Evolutionary conservation across 1,284 basidiomycete species (phyloP), one percentile per base, ranked within the genome.

Genomic region (Heimioporus punctisporus): DNA sequence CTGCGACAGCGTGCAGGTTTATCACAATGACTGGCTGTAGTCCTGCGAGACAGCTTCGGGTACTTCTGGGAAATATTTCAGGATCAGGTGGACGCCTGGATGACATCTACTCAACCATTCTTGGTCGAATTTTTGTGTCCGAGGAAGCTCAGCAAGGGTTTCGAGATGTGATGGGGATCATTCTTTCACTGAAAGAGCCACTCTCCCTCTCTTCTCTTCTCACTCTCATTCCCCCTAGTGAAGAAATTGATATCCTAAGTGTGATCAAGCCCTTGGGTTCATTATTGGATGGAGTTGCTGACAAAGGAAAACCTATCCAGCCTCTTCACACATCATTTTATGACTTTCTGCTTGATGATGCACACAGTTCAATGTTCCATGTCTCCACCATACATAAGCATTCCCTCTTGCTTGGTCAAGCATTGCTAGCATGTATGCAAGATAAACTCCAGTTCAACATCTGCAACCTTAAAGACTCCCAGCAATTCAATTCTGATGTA

Each of bases 391-490:
- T 51, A 37, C 41, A 64, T 17, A 17, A 6, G 0, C 60, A 66
- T 12, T 53, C 51, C 8, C 53, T 65, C 23, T 3, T 0, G 2
- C 63, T 63, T 4, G 60, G 64, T 15, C 41, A n/a, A 8, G 57
- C 62, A 26, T 46, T 41, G 9, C 46, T 63, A 2, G 28, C 11
- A 10, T 61, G 44, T 9, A 63, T 63, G 62, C 60, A 10, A 19
- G 34, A 40, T 24, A 51, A 39, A 42, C 60, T 63, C 39, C 52
- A 34, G 54, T 63, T 63, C 43, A 63, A 63, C 14, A 65, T 63
- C 5, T 63, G 64, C 5, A 43, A 48, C 34, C 64, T 63, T 25
- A 24, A 64, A 40, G 61, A 62, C 59, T 62, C 61, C 17, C 51
- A 51, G 39, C 41, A 59, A 2, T 49, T 28, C 8, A 63, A 63